Evolutionary conservation across 2,329 filamentous ascomycete genomes (phyloP).

Genomic region (Chrysoporthe deuterocubensis): DNA sequence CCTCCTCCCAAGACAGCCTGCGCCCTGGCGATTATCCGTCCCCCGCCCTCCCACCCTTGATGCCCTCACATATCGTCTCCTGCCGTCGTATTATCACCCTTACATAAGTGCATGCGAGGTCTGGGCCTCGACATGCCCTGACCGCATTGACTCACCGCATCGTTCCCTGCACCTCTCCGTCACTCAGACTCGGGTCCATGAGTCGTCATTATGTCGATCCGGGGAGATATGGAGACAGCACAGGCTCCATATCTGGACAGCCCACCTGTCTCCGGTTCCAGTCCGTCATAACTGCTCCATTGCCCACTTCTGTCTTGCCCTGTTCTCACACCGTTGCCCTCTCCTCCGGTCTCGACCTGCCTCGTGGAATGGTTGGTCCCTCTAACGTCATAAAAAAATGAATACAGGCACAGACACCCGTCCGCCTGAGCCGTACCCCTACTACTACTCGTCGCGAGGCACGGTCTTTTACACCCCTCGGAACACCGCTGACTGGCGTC

Average conservation of each 20-base stretch:
- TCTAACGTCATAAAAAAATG: conserved; percentile 11
- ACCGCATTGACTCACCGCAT: conserved; percentile 15
- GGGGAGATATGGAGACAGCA: conserved; percentile 16
- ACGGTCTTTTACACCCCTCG: conserved; percentile 30
- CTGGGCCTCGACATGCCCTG: conserved; percentile 7
- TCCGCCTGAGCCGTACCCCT: conserved; percentile 21
- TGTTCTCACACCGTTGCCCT: neutral
- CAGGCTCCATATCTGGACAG: conserved; percentile 13
- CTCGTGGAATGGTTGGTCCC: neutral
- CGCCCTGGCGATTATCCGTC: conserved; percentile 12
- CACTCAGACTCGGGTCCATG: conserved; percentile 9
- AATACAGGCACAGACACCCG: conserved; percentile 21
- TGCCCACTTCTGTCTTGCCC: conserved; percentile 1
- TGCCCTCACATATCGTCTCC: conserved; percentile 10
- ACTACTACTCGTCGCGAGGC: conserved; percentile 28
- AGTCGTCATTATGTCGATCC: conserved; percentile 26
- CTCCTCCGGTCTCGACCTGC: conserved; percentile 3
- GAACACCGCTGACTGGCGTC: conserved; percentile 31
- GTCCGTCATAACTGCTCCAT: conserved; percentile 20
- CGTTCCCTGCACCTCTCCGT: conserved; percentile 19
- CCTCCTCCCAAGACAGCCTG: conserved; percentile 11
- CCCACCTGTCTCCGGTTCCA: conserved; percentile 13
- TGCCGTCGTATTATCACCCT: conserved; percentile 3
- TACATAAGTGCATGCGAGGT: neutral
- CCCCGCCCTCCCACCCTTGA: conserved; percentile 13